Base-by-base conservation (phyloP, 352 stramenopile species). In the Globisporangium emineosum region DNA sequence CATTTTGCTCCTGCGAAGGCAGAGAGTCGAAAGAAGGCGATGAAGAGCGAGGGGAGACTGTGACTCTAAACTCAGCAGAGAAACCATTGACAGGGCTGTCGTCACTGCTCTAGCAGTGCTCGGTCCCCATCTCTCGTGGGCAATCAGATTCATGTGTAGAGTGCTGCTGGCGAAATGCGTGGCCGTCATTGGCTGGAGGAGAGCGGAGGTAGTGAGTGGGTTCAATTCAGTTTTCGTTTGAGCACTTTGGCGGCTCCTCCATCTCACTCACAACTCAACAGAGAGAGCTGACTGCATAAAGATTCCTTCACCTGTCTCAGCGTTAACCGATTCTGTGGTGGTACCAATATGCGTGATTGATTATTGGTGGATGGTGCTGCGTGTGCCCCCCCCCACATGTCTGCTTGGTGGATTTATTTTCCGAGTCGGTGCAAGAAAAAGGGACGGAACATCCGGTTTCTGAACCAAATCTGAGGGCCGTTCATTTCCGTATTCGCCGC, bases 351-450 rank as follows among this genome's bases (percentile, higher is more conserved):
- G n/a, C 37, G 15, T 9, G 8, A 45, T 5, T 45, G 5, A 5
- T n/a, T 45, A 17, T 13, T 45, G 15, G 37, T 45, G 37, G 37
- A 45, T 45, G 9, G 37, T 45, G 37, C 37, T 17, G 37, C 37
- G 15, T 17, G 37, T 45, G 37, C 37, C 37, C n/a, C 5, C 5
- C 15, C n/a, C 37, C 37, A 45, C 37, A 45, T 45, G 37, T 45
- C 37, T 45, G 37, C 37, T 45, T 45, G 37, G 37, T 45, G 37
- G 37, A 45, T 45, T 45, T 45, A 45, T 45, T 45, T 45, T 45
- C 37, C n/a, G 37, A 45, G 37, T 45, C 37, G 7, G 19, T 13
- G 15, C 37, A 45, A 45, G 37, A 45, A 17, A 45, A 45, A 6
- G 37, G n/a, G 37, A 6, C 2, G 1, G 10, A 8, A 5, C 32